phyloP scores from a whole-genome alignment of 257 asterid species.

The Capsicum pubescens region DNA sequence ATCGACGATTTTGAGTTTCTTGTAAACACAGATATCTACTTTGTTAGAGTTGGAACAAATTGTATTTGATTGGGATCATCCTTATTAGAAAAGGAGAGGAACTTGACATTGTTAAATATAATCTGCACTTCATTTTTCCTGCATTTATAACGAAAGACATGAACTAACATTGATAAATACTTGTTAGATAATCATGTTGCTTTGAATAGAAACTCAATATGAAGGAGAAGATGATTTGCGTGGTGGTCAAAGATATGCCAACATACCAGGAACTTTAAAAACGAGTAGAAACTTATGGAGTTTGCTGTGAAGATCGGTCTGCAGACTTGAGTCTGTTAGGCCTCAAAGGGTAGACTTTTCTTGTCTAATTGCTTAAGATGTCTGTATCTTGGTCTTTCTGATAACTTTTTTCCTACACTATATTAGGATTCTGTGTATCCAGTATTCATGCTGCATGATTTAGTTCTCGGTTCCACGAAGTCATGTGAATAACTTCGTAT shows the following conservation, averaged over 20 bases:
- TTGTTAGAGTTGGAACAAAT: not conserved
- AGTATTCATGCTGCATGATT: not conserved
- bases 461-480: not conserved
- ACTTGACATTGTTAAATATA: not conserved
- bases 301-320: too few relatives aligned
- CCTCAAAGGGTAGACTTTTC: not conserved
- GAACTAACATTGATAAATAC: too few relatives aligned
- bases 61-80: not conserved
- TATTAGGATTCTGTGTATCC: not conserved
- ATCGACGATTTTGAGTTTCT: not conserved
- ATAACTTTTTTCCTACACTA: constrained; percentile 1
- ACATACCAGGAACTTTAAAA: too few relatives aligned
- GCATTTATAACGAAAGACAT: not conserved
- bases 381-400: not conserved
- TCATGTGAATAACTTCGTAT: not conserved
- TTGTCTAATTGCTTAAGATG: not conserved
- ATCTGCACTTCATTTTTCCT: not conserved
- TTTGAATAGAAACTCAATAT: too few relatives aligned
- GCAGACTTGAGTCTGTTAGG: too few relatives aligned
- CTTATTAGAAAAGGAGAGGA: not conserved
- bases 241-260: too few relatives aligned
- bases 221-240: too few relatives aligned
- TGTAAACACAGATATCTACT: not conserved
- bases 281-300: too few relatives aligned
- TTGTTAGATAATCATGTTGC: not conserved